phyloP scores from a whole-genome alignment of 2,329 filamentous ascomycete species.

The Alternaria angustiovoidea region DNA sequence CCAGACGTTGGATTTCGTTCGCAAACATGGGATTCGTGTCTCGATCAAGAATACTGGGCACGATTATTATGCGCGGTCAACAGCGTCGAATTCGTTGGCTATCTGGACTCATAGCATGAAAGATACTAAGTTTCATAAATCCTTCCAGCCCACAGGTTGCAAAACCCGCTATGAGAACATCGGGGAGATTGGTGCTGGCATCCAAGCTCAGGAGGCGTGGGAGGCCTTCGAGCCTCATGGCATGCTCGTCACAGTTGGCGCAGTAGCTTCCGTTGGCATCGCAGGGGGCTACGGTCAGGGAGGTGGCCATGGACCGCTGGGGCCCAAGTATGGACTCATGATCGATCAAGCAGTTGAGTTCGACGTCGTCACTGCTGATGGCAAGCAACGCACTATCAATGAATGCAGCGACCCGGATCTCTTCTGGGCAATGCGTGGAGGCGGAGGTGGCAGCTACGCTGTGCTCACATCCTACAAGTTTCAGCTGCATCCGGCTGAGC shows the following conservation, averaged over 20 bases:
- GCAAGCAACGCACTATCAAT: slow-evolving; percentile 41
- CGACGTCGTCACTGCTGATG: slow-evolving; percentile 46
- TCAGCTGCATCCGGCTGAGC: slow-evolving; percentile 43
- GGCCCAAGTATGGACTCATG: slow-evolving; percentile 54
- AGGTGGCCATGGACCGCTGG: slow-evolving; percentile 64
- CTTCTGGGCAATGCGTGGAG: slow-evolving; percentile 50
- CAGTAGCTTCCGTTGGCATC: slow-evolving; percentile 59
- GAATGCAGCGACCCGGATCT: slow-evolving; percentile 46
- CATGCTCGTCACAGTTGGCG: slow-evolving; percentile 48
- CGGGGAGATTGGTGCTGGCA: slow-evolving; percentile 45
- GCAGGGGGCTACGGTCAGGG: slow-evolving; percentile 55
- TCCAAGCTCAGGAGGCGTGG: slow-evolving; percentile 49
- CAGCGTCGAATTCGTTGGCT: slow-evolving; percentile 43
- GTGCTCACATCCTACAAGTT: slow-evolving; percentile 50
- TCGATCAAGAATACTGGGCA: slow-evolving; percentile 51
- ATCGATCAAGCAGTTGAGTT: slow-evolving; percentile 49
- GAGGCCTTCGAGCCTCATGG: slow-evolving; percentile 43
- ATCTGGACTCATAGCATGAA: slow-evolving; percentile 51
- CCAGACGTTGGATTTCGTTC: slow-evolving; percentile 40
- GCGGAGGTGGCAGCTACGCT: slow-evolving; percentile 48
- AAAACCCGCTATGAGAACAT: slow-evolving; percentile 41
- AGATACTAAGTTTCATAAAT: slow-evolving; percentile 35
- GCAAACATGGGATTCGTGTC: slow-evolving; percentile 42
- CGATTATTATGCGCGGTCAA: slow-evolving; percentile 48
- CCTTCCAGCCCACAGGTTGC: slow-evolving; percentile 37